Evolutionary conservation across 1,284 basidiomycete species (phyloP).

Genomic region (Athelia psychrophila): DNA sequence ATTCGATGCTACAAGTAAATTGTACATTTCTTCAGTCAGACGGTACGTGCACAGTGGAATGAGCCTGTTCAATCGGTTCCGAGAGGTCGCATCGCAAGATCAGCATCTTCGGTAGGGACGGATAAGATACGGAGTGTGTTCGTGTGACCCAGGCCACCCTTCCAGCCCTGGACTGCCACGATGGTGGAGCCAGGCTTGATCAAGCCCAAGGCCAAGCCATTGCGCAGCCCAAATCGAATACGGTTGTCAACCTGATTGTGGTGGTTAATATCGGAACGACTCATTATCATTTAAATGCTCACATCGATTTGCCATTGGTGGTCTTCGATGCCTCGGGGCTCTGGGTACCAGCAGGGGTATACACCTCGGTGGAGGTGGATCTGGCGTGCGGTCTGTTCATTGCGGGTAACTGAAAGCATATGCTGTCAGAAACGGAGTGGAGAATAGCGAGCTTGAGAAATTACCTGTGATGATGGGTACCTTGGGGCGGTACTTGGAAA

Average conservation of each 20-base stretch:
- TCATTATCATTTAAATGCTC: conserved; percentile 25
- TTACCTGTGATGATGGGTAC: conserved; percentile 93
- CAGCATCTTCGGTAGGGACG: conserved; percentile 84
- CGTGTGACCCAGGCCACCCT: conserved; percentile 93
- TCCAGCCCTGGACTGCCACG: conserved; percentile 98
- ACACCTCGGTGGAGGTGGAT: conserved; percentile 96
- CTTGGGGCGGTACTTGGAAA: conserved; percentile 95
- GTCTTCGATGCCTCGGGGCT: conserved; percentile 83
- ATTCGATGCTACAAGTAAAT: too few species aligned
- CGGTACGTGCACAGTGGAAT: too few species aligned
- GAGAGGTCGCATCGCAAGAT: conserved; percentile 78
- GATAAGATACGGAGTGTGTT: conserved; percentile 79
- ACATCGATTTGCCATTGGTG: conserved; percentile 99
- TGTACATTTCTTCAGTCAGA: too few species aligned
- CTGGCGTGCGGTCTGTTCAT: conserved; percentile 93
- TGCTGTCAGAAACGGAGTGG: not conserved
- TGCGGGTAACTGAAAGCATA: conserved; percentile 77
- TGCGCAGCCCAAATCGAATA: conserved; percentile 87
- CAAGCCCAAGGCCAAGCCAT: conserved; percentile 85
- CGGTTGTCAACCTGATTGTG: conserved; percentile 88
- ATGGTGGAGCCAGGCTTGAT: conserved; percentile 90
- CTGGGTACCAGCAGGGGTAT: conserved; percentile 97
- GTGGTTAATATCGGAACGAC: too few species aligned
- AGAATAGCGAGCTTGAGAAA: conserved; percentile 26
- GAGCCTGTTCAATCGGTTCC: conserved; percentile 26